Base-by-base conservation (phyloP, 352 stramenopile genomes). In the Phytophthora constricta region DNA sequence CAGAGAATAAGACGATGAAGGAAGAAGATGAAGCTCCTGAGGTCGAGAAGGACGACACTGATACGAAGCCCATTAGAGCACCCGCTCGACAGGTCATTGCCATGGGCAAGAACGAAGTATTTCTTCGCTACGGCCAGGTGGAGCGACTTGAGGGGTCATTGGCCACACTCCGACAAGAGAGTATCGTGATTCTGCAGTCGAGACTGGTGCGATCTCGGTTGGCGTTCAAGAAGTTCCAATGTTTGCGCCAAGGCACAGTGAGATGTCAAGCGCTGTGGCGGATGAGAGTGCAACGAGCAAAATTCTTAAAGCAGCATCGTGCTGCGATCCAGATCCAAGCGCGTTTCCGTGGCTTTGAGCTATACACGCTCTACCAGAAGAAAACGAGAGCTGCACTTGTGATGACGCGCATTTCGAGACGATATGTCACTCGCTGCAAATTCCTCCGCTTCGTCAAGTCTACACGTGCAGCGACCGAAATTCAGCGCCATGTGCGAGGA, bases 61-160 rank as follows among this genome's bases (percentile, higher is more conserved):
- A 67, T 10, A 27, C 23, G n/a, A 25, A 33, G 28, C 26, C 53
- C 5, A 11, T 43, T 20, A 46, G 49, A 39, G 20, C 50, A 46
- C 51, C 50, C 17, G n/a, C 33, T 53, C 64, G 69, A 41, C 65
- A 82, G 42, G 58, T 79, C 11, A 91, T 92, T 62, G 83, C 81
- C 0, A 88, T 93, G 76, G 85, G 85, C 3, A 80, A 68, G 17
- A 72, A 89, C 34, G 85, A 95, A 62, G 72, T 95, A 0, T 95
- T 93, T 42, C 54, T 95, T 20, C 84, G 85, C 1, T 93, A 95
- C 46, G 87, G 85, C 0, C 85, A 95, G 52, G 46, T 95, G 1
- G 87, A 95, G 62, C 79, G 80, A 23, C 72, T 95, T 11, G 85
- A 93, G 27, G 79, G 76, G 4, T 79, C 74, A 5, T 65, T 87